Evolutionary conservation across 1,284 basidiomycete genomes (phyloP).

Genomic region (Ganoderma lingzhi): DNA sequence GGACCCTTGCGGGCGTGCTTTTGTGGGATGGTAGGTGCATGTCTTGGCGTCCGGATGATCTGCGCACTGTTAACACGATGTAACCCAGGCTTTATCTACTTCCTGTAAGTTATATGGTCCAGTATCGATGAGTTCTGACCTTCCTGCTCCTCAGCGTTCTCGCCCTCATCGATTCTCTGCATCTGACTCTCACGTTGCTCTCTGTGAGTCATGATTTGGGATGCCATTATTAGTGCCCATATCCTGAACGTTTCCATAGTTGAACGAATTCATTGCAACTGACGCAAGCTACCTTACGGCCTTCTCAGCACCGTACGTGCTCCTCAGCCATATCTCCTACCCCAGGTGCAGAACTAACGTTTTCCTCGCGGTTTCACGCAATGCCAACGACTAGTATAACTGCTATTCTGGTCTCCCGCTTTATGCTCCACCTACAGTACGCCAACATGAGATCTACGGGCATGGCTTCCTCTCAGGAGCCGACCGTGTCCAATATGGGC

Average conservation of each 20-base stretch:
- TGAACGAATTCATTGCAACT: neutral
- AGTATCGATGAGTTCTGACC: neutral
- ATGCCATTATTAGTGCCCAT: neutral
- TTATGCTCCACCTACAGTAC: neutral
- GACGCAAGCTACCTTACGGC: neutral
- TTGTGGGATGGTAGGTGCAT: neutral
- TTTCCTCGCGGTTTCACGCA: too few species aligned
- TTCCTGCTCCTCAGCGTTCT: neutral
- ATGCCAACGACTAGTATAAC: neutral
- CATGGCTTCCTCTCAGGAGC: neutral
- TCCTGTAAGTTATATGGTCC: neutral
- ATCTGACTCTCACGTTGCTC: neutral
- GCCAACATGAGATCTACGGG: neutral
- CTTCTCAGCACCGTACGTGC: neutral
- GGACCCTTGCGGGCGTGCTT: neutral
- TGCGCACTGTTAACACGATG: neutral
- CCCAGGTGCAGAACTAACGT: too few species aligned
- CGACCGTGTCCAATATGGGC: too few species aligned
- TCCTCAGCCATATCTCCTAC: too few species aligned
- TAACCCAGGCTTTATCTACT: neutral
- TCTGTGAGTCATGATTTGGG: neutral
- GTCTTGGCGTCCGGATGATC: neutral
- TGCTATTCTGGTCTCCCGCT: neutral
- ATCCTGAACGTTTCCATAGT: neutral
- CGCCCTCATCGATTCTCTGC: neutral